phyloP scores from a whole-genome alignment of 805 yeast genomes.

The Sugiyamaella chiloensis region DNA sequence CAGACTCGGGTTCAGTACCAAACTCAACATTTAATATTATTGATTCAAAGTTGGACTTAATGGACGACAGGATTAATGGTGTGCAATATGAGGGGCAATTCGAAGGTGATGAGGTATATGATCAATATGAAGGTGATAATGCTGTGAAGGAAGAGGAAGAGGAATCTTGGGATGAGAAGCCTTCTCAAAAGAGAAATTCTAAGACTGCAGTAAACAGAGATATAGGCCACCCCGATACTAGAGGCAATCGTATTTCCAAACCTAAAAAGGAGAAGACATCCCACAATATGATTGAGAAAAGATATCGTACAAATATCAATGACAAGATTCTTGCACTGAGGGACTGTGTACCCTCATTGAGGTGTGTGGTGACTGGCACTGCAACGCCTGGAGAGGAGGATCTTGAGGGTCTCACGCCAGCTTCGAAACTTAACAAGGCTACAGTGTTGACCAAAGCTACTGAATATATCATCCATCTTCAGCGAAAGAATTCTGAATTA shows the following conservation, averaged over 20 bases:
- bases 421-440: slow-evolving; percentile 72
- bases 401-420: slow-evolving; percentile 73
- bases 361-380: slow-evolving; percentile 52
- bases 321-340: slow-evolving; percentile 64
- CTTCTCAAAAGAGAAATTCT: background rate
- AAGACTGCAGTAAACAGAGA: background rate
- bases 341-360: slow-evolving; percentile 74
- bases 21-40: no score
- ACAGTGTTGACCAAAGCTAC: slow-evolving; percentile 73
- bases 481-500: slow-evolving; percentile 52
- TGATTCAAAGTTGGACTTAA: no score
- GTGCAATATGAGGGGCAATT: no score
- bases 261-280: slow-evolving; percentile 49
- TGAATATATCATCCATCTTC: slow-evolving; percentile 73
- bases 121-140: no score
- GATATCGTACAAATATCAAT: slow-evolving; percentile 74
- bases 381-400: slow-evolving; percentile 49
- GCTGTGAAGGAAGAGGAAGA: background rate
- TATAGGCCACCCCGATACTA: slow-evolving; percentile 10
- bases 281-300: slow-evolving; percentile 78
- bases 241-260: slow-evolving; percentile 27
- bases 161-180: background rate
- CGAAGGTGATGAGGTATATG: no score
- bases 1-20: no score
- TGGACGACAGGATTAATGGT: no score